Evolutionary conservation across 2,329 filamentous ascomycete species (phyloP).

Genomic region (Aspergillus arachidicola): DNA sequence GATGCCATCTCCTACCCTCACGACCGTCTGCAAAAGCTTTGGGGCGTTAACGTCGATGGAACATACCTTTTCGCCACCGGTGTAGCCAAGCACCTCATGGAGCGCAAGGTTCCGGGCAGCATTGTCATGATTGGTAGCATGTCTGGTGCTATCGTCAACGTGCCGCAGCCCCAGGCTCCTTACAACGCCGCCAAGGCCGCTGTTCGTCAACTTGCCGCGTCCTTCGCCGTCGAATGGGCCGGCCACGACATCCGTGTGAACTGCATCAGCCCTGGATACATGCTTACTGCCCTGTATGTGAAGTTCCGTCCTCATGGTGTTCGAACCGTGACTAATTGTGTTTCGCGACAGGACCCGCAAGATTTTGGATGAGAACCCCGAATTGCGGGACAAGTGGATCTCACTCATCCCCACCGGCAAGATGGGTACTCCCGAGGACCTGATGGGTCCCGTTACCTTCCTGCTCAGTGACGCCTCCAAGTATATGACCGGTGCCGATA

Average conservation of each 20-base stretch:
- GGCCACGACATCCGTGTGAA: constrained; percentile 86
- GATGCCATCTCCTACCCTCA: constrained; percentile 88
- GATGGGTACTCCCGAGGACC: constrained; percentile 88
- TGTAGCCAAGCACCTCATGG: constrained; percentile 87
- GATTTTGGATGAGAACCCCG: constrained; percentile 90
- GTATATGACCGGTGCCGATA: constrained; percentile 75
- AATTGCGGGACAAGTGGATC: constrained; percentile 86
- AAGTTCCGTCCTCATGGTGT: not conserved
- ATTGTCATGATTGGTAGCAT: constrained; percentile 97
- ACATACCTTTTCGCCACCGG: constrained; percentile 86
- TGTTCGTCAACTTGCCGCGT: constrained; percentile 82
- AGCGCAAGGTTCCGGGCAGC: constrained; percentile 74
- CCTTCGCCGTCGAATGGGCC: constrained; percentile 93
- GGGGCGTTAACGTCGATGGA: constrained; percentile 90
- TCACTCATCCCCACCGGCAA: constrained; percentile 89
- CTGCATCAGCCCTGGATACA: constrained; percentile 93
- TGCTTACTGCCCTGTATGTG: constrained; percentile 87
- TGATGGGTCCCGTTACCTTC: constrained; percentile 92
- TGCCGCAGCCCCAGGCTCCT: constrained; percentile 88
- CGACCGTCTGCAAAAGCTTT: constrained; percentile 89
- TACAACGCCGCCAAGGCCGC: constrained; percentile 95
- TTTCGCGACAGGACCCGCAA: constrained; percentile 71
- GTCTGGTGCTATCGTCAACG: constrained; percentile 91
- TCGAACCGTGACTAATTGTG: constrained; percentile 8
- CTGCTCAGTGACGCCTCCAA: constrained; percentile 75